These are phyloP conservation scores for Suhomyces xylopsoci DNA, from an alignment of 805 yeast species.

Conservation along the genomic window DNA sequence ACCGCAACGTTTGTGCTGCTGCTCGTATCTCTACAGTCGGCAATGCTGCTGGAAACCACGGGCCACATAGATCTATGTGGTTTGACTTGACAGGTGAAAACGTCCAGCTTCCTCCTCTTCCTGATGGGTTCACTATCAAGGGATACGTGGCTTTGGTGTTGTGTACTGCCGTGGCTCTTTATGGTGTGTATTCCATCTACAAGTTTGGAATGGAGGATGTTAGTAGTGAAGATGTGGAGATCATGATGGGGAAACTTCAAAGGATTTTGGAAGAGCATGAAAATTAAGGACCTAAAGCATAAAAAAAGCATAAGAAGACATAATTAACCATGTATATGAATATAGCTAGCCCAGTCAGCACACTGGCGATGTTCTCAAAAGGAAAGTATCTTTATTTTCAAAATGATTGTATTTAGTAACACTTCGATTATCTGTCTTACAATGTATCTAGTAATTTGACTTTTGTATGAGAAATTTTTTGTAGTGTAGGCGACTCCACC, in stretches of 20 bases:
- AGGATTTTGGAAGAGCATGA: constrained; percentile 27
- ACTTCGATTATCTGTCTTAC: too few relatives aligned
- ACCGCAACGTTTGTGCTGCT: constrained; percentile 46
- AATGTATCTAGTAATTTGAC: neutral
- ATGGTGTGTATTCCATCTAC: constrained; percentile 58
- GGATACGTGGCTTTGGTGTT: constrained; percentile 63
- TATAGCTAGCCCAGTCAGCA: neutral
- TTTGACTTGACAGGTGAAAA: constrained; percentile 58
- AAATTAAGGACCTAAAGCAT: neutral
- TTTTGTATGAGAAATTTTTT: too few relatives aligned
- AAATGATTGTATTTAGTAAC: neutral
- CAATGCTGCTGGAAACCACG: constrained; percentile 64
- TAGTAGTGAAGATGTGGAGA: constrained; percentile 45
- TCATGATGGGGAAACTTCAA: constrained; percentile 34
- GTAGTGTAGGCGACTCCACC: too few relatives aligned
- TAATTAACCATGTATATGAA: too few relatives aligned
- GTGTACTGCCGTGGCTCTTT: constrained; percentile 54
- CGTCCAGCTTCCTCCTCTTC: constrained; percentile 58
- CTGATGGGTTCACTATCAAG: constrained; percentile 65
- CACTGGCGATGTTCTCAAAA: neutral
- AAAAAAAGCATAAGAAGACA: too few relatives aligned
- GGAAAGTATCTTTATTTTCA: neutral
- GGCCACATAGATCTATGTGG: constrained; percentile 48
- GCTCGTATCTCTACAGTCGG: constrained; percentile 50
- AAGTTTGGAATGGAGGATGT: constrained; percentile 66